Percentiles rank a stretch among this genome's conserved stretches.
Evolutionary conservation across 768 basidiomycete species (phyloP).

Genomic region (Lactifluus hygrophoroides): DNA sequence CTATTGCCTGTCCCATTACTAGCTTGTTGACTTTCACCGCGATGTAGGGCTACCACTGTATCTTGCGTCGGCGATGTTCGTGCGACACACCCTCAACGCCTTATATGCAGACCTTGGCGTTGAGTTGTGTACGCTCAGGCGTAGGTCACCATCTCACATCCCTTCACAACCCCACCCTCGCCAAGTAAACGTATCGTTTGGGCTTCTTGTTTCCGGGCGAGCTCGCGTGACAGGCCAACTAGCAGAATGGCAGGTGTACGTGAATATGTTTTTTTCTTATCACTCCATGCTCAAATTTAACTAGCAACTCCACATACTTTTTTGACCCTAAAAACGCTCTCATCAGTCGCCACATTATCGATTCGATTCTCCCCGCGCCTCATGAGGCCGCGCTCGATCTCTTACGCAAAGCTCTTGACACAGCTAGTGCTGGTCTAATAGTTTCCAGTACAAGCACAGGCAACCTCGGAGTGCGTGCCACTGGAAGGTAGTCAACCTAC

Average conservation of each 20-base stretch:
- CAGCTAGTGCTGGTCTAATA: not conserved
- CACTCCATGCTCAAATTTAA: not conserved
- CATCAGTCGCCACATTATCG: conserved; percentile 54
- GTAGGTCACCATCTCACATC: conserved; percentile 19
- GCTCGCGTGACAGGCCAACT: conserved; percentile 53
- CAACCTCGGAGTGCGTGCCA: not conserved
- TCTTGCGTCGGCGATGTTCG: conserved; percentile 56
- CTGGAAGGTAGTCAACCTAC: not conserved
- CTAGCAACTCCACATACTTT: conserved; percentile 60
- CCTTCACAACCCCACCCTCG: conserved; percentile 15
- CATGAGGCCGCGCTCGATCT: conserved; percentile 63
- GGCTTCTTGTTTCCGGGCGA: conserved; percentile 46
- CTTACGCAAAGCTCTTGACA: conserved; percentile 32
- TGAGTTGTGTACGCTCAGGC: conserved; percentile 40
- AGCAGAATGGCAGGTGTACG: conserved; percentile 72
- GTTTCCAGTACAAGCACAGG: not conserved
- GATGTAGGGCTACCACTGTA: conserved; percentile 59
- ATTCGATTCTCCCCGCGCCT: conserved; percentile 74
- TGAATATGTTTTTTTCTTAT: conserved; percentile 16
- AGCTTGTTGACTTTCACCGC: not conserved
- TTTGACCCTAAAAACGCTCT: conserved; percentile 63
- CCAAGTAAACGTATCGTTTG: conserved; percentile 38
- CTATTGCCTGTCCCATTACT: not conserved
- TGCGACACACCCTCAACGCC: conserved; percentile 68
- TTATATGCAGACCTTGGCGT: conserved; percentile 60